These are phyloP conservation scores for Ceratocystis ficicola DNA, from an alignment of 2,329 filamentous ascomycete species.

Conservation along the genomic window DNA sequence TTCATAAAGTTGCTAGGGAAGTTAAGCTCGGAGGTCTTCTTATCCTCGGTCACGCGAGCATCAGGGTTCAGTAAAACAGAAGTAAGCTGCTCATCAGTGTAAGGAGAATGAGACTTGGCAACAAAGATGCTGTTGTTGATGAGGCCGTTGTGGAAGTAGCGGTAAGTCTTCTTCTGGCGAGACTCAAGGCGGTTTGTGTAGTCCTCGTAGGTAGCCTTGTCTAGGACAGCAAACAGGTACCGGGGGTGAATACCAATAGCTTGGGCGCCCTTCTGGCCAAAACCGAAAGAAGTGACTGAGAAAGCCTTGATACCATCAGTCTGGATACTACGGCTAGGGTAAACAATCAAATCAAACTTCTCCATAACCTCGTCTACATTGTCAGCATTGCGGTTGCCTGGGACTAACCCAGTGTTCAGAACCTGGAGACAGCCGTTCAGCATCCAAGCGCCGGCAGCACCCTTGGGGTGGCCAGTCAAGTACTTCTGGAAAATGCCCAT, in stretches of 20 bases:
- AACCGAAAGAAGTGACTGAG: conserved; percentile 96
- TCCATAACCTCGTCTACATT: conserved; percentile 95
- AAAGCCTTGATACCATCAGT: conserved; percentile 98
- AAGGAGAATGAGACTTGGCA: conserved; percentile 83
- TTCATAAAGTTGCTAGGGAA: conserved; percentile 62
- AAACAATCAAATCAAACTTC: conserved; percentile 95
- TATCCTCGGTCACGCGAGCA: conserved; percentile 71
- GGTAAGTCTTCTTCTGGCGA: conserved; percentile 96
- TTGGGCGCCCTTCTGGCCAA: conserved; percentile 97
- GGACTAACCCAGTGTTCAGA: conserved; percentile 83
- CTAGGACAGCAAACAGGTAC: conserved; percentile 90
- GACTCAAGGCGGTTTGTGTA: conserved; percentile 85
- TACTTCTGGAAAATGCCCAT: conserved; percentile 99
- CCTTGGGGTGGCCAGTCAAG: conserved; percentile 96
- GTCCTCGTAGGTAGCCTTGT: conserved; percentile 64
- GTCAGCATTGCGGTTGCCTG: conserved; percentile 95
- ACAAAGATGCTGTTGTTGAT: conserved; percentile 98
- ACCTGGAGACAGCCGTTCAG: conserved; percentile 96
- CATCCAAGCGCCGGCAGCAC: conserved; percentile 99
- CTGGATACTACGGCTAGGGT: conserved; percentile 88
- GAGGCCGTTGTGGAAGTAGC: conserved; percentile 95
- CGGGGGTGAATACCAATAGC: conserved; percentile 93
- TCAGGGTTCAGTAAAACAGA: conserved; percentile 89
- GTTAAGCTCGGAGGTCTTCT: conserved; percentile 68
- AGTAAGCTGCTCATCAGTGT: conserved; percentile 74